Percentiles rank a stretch among this genome's conserved stretches.
phyloP scores from a whole-genome alignment of 768 basidiomycete genomes.

The Serpula lacrymans region DNA sequence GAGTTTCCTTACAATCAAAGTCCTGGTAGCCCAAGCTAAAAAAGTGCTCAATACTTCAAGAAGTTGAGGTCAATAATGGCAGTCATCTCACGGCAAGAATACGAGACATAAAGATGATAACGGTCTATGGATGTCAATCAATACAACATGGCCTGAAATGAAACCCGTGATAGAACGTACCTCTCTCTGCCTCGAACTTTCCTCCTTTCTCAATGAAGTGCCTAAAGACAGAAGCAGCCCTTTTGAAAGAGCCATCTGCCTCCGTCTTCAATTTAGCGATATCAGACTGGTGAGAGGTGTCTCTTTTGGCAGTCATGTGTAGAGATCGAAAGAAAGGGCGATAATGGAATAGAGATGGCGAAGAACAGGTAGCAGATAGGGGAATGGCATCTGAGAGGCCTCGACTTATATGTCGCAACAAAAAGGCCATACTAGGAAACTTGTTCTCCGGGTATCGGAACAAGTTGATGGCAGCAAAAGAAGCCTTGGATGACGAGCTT shows the following conservation, averaged over 20 bases:
- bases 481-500: no score
- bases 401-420: constrained; percentile 8
- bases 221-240: constrained; percentile 51
- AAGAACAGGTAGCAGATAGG: constrained; percentile 4
- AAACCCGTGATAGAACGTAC: constrained; percentile 34
- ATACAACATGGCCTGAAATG: neutral
- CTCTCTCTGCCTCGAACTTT: constrained; percentile 71
- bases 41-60: constrained; percentile 4
- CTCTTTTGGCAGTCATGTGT: constrained; percentile 28
- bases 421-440: constrained; percentile 15
- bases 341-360: neutral
- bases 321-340: constrained; percentile 8
- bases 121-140: constrained; percentile 48
- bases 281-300: constrained; percentile 41
- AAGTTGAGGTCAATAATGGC: neutral
- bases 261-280: constrained; percentile 53
- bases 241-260: constrained; percentile 66
- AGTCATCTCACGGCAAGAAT: constrained; percentile 73
- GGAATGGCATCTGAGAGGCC: constrained; percentile 1
- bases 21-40: constrained; percentile 89
- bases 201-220: constrained; percentile 53
- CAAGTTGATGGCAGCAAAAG: no score
- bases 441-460: no score
- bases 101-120: constrained; percentile 89
- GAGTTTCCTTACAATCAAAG: constrained; percentile 83